phyloP scores from a whole-genome alignment of 208 protist genomes.

The Crithidia expoeki region DNA sequence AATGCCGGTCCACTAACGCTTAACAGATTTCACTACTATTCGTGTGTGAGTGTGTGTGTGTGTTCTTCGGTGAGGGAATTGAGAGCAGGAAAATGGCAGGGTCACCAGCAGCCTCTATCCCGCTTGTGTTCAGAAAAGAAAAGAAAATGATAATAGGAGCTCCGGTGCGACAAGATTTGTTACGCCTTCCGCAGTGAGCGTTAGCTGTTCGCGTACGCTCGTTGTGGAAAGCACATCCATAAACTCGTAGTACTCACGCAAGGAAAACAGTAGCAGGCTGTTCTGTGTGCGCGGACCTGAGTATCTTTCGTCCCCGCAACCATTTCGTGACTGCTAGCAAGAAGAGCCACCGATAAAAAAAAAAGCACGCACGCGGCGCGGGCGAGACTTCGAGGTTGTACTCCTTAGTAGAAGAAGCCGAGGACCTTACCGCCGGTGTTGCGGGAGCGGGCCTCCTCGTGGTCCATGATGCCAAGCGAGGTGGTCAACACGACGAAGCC shows the following conservation, averaged over 20 bases:
- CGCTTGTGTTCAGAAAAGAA: not conserved
- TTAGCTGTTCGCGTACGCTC: too few species aligned
- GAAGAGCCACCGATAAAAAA: not conserved
- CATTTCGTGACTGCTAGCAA: not conserved
- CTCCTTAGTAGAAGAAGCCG: conserved; percentile 99
- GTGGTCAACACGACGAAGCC: conserved; percentile 99
- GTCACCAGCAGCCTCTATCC: too few species aligned
- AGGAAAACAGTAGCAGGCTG: not conserved
- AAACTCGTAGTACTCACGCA: not conserved
- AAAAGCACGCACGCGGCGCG: not conserved
- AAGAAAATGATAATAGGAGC: conserved; percentile 16
- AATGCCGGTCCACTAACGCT: too few species aligned
- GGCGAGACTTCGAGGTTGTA: too few species aligned
- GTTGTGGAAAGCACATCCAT: not conserved
- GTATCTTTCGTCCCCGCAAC: not conserved
- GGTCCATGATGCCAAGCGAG: conserved; percentile 99
- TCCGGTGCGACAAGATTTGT: conserved; percentile 1
- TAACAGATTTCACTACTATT: too few species aligned
- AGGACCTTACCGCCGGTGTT: conserved; percentile 99
- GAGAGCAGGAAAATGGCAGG: too few species aligned
- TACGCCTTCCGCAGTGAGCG: not conserved
- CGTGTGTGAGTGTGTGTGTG: too few species aligned
- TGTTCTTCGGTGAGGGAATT: not conserved
- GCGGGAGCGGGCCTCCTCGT: conserved; percentile 98
- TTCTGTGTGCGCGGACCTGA: not conserved